Evolutionary conservation across 2,329 filamentous ascomycete species (phyloP), one percentile per base, ranked within the genome.

Genomic region (Curvularia sp.): DNA sequence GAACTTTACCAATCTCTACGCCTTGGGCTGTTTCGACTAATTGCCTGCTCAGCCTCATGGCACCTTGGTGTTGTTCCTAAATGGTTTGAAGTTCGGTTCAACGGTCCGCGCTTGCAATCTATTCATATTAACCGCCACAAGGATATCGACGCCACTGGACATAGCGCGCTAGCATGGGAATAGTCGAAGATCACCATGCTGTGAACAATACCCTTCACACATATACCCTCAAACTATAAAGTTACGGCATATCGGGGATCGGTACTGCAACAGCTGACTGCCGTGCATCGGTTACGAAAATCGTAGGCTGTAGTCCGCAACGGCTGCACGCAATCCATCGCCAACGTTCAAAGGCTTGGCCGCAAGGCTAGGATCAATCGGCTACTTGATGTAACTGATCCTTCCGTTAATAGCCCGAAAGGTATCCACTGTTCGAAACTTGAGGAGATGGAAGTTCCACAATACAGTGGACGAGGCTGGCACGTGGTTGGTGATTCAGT

Each of bases 51-150:
- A 49, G 55, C 30, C 43, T 54, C 46, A 20, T 54, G 38, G 20
- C 24, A 43, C 31, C 30, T 31, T n/a, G 18, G 30, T 49, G 42
- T 30, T 35, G 41, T 42, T 20, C 18, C 13, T 20, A 55, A n/a
- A 20, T 48, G 44, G 50, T 43, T 58, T 46, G 38, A 54, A 48
- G 39, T 54, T 63, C 61, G 61, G 58, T 52, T 56, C 20, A 4
- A 35, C 58, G 61, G 61, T 49, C 61, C 61, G 61, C 55, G 55
- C 53, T 26, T 44, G 48, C 56, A 63, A 63, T 63, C 46, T 62
- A 57, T 59, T 47, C 38, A 47, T 33, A 61, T 63, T 61, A 58
- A 41, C 49, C 55, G 51, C 41, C n/a, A 22, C 41, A 51, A 31
- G 42, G n/a, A 22, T 18, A 5, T 33, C 42, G 20, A 55, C 54